phyloP scores from a whole-genome alignment of 108 stramenopile species.

The Phaeodactylum tricornutum region DNA sequence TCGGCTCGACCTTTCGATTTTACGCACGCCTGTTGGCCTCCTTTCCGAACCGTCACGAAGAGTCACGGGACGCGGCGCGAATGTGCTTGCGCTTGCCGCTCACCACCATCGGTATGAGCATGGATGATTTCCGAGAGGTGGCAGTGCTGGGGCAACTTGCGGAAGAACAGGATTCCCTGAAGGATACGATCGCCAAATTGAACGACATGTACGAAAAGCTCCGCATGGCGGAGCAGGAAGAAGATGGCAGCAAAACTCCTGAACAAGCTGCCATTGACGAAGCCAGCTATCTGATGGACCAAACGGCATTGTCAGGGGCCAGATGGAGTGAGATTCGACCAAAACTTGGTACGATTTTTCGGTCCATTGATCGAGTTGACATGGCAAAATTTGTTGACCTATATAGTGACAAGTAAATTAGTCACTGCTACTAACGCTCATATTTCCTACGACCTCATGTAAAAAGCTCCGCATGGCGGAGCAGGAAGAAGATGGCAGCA shows the following conservation, averaged over 20 bases:
- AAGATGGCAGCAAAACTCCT: constrained; percentile 34
- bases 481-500: constrained; percentile 15
- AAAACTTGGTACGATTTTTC: constrained; percentile 49
- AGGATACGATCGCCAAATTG: constrained; percentile 50
- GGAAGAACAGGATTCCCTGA: constrained; percentile 25
- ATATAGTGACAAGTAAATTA: neutral
- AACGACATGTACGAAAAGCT: constrained; percentile 63
- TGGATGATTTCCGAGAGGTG: constrained; percentile 41
- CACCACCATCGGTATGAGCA: constrained; percentile 42
- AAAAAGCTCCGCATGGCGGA: constrained; percentile 62
- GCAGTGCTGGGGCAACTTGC: constrained; percentile 49
- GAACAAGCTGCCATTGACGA: constrained; percentile 61
- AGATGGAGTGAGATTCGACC: constrained; percentile 45
- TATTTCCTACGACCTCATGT: too few relatives aligned
- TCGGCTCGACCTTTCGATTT: constrained; percentile 68
- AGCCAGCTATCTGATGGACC: constrained; percentile 64
- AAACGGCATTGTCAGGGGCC: constrained; percentile 37
- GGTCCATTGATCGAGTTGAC: constrained; percentile 40
- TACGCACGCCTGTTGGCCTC: constrained; percentile 50
- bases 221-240: constrained; percentile 32
- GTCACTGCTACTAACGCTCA: neutral
- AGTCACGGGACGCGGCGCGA: constrained; percentile 67
- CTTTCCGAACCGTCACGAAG: constrained; percentile 47
- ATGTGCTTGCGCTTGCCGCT: constrained; percentile 74
- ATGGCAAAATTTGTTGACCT: constrained; percentile 60